Conservation (phyloP, 2,329 filamentous ascomycete genomes). For the Aspergillus sp. region DNA sequence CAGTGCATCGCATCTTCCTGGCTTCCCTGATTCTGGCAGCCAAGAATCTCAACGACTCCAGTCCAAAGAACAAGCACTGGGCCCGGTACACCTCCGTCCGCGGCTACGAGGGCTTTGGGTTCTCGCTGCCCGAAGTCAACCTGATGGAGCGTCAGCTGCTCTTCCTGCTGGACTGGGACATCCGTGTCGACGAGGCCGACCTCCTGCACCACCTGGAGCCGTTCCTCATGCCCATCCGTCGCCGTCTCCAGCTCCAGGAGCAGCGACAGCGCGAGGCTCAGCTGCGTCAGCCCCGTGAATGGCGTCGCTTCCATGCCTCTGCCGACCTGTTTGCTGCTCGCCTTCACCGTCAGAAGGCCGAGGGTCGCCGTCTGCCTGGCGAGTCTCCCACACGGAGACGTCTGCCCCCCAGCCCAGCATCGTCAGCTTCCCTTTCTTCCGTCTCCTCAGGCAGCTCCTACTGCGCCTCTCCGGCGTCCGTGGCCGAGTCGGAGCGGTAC, state of each 20-base stretch:
- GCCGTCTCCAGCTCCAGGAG: conserved; percentile 56
- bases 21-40: conserved; percentile 68
- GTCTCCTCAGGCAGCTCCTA: conserved; percentile 19
- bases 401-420: conserved; percentile 32
- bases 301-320: conserved; percentile 40
- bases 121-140: conserved; percentile 94
- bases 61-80: conserved; percentile 99
- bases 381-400: conserved; percentile 21
- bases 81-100: conserved; percentile 83
- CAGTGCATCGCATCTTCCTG: conserved; percentile 95
- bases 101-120: conserved; percentile 76
- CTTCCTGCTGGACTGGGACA: conserved; percentile 91
- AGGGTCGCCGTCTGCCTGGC: conserved; percentile 29
- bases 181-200: conserved; percentile 80
- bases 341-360: conserved; percentile 40
- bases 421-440: conserved; percentile 26
- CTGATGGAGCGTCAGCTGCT: conserved; percentile 99
- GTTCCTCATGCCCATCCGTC: conserved; percentile 83
- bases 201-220: conserved; percentile 83
- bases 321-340: conserved; percentile 39
- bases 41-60: conserved; percentile 98
- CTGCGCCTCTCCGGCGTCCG: conserved; percentile 28
- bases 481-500: conserved; percentile 38
- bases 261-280: conserved; percentile 48
- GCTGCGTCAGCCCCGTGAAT: conserved; percentile 37